Evolutionary conservation across 2,329 filamentous ascomycete species (phyloP), one percentile per base, ranked within the genome.

Genomic region (Epichloe coenophiala): DNA sequence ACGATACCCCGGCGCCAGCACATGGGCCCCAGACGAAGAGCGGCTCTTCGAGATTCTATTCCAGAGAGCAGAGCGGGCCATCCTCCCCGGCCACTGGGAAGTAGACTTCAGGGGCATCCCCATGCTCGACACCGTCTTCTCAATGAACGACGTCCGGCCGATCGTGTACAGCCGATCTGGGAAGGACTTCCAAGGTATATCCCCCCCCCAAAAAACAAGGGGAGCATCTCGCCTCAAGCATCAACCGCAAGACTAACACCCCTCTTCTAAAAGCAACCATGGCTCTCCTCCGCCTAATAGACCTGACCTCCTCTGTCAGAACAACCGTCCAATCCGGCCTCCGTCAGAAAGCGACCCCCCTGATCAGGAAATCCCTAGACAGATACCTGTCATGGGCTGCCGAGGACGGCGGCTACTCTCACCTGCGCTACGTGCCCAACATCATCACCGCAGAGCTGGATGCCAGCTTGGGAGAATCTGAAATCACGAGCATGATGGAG

Each of bases 11-110:
- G 67, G 68, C 23, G 67, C 74, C 40, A 69, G 68, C 44, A 64
- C 69, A 50, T 80, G 77, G 75, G 68, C 77, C 31, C 62, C 67
- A 9, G 71, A 71, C n/a, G 77, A 78, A 55, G 68, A 70, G 33
- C 59, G 57, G 2, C 62, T 72, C 35, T 72, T 71, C 49, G 66
- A 70, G 56, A 63, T 69, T 38, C 55, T 72, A 2, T 72, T 65
- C 52, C 59, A 67, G 55, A 58, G 70, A n/a, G 64, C 70, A 52
- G 64, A 69, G 51, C 60, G 67, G 3, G 65, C 70, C 2, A 62
- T 72, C 33, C 54, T 72, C 11, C 70, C 70, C 2, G 51, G 59
- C 4, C 64, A 68, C 33, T 72, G 70, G 70, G 59, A 62, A 13
- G 56, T 69, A 13, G 68, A 71, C 48, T 63, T 72, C n/a, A 57